Conservation (phyloP, 352 stramenopile species). For the Globisporangium iwayamae region DNA sequence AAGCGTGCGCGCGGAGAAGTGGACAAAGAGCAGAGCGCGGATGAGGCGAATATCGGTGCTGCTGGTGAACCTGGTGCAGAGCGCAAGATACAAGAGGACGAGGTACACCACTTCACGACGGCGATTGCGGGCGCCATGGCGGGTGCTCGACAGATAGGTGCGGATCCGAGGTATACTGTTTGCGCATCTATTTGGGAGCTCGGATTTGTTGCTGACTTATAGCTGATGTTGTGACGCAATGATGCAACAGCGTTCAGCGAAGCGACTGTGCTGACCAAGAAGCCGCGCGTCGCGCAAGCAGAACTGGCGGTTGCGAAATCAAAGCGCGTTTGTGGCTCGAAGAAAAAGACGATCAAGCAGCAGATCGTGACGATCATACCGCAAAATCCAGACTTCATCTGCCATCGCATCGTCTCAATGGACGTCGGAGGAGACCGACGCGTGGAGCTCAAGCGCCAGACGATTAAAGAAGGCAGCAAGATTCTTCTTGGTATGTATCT, state of each 20-base stretch:
- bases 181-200: not conserved
- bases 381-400: slow-evolving; percentile 18
- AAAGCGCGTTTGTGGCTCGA: not conserved
- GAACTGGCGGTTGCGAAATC: not conserved
- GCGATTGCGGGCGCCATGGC: slow-evolving; percentile 49
- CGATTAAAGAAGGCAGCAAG: slow-evolving; percentile 13
- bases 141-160: slow-evolving; percentile 37
- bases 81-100: not conserved
- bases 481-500: slow-evolving; percentile 29
- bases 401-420: slow-evolving; percentile 24
- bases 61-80: not conserved
- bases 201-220: not conserved
- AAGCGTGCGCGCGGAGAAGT: not conserved
- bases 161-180: not conserved
- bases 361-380: not conserved
- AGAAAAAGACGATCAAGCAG: slow-evolving; percentile 6
- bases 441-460: slow-evolving; percentile 28
- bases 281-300: not conserved
- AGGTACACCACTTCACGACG: slow-evolving; percentile 26
- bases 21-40: not conserved
- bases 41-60: not conserved
- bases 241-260: slow-evolving; percentile 38
- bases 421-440: slow-evolving; percentile 23
- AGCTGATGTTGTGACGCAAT: not conserved
- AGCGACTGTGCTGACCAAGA: slow-evolving; percentile 22